Percentiles rank a stretch among this genome's conserved stretches.
phyloP scores from a whole-genome alignment of 805 yeast species.

The Kuraishia capsulata region DNA sequence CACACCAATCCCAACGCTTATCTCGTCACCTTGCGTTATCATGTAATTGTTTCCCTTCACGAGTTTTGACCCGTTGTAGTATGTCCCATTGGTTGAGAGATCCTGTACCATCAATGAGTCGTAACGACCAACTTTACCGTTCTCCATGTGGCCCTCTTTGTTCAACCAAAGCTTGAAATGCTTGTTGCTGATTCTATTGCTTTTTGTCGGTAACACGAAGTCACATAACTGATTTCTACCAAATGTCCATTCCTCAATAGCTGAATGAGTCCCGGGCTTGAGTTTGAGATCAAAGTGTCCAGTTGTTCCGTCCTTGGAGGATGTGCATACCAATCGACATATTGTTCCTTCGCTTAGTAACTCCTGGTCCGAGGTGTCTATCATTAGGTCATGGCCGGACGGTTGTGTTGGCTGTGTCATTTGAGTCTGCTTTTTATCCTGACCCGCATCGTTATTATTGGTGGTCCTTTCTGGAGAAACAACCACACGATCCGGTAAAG shows the following conservation, averaged over 20 bases:
- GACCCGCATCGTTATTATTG: not conserved
- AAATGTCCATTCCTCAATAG: conserved; percentile 29
- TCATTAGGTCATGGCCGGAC: conserved; percentile 16
- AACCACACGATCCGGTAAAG: too few relatives aligned
- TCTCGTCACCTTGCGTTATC: conserved; percentile 86
- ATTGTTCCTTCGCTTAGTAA: conserved; percentile 20
- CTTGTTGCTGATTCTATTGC: conserved; percentile 61
- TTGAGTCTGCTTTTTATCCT: conserved; percentile 4
- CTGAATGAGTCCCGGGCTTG: conserved; percentile 7
- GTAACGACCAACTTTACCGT: conserved; percentile 9
- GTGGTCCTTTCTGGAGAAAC: too few relatives aligned
- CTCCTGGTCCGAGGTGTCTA: conserved; percentile 15
- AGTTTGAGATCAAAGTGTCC: conserved; percentile 21
- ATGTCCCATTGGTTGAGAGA: conserved; percentile 87
- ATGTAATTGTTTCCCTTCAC: conserved; percentile 75
- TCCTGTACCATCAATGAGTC: conserved; percentile 53
- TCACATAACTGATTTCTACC: conserved; percentile 70
- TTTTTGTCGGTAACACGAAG: conserved; percentile 44
- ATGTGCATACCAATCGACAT: conserved; percentile 25
- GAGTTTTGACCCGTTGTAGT: conserved; percentile 63
- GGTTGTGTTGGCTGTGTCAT: conserved; percentile 29
- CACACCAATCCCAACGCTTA: conserved; percentile 83
- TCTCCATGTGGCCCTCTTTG: conserved; percentile 31
- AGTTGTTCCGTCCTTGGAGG: conserved; percentile 8
- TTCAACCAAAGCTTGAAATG: conserved; percentile 68